Percentiles rank a stretch among this genome's conserved stretches.
phyloP scores from a whole-genome alignment of 768 basidiomycete species.

The Amanita pallidorosea region DNA sequence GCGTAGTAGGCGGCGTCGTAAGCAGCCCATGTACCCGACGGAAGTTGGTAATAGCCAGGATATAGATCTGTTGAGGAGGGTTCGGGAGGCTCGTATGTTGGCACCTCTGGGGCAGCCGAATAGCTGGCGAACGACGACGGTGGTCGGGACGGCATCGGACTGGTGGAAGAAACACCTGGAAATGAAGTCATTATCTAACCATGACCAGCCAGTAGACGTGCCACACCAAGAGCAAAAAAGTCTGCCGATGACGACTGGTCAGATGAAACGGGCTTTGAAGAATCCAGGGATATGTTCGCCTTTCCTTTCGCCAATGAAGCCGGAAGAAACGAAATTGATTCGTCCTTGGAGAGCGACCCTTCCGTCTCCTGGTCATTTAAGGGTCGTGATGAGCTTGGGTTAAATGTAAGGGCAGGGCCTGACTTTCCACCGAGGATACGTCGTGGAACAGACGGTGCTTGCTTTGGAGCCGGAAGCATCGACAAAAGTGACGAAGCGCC shows the following conservation, averaged over 20 bases:
- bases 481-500: slow-evolving; percentile 55
- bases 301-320: slow-evolving; percentile 48
- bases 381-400: slow-evolving; percentile 10
- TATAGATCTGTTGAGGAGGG: slow-evolving; percentile 69
- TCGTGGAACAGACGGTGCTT: slow-evolving; percentile 34
- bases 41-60: slow-evolving; percentile 80
- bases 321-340: slow-evolving; percentile 44
- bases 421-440: slow-evolving; percentile 57
- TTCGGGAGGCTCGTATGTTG: slow-evolving; percentile 60
- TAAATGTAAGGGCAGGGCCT: slow-evolving; percentile 55
- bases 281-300: slow-evolving; percentile 46
- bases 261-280: slow-evolving; percentile 10
- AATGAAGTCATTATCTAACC: background rate
- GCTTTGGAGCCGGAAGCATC: slow-evolving; percentile 72
- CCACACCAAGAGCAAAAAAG: slow-evolving; percentile 61
- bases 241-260: slow-evolving; percentile 32
- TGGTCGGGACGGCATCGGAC: slow-evolving; percentile 10
- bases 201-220: background rate
- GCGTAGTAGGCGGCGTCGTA: slow-evolving; percentile 64
- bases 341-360: slow-evolving; percentile 3
- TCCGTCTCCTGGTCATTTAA: slow-evolving; percentile 9
- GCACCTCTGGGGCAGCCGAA: slow-evolving; percentile 61
- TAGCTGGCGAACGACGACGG: slow-evolving; percentile 21
- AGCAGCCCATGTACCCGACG: slow-evolving; percentile 70
- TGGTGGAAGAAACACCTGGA: slow-evolving; percentile 10